Percentiles rank a stretch among this genome's conserved stretches.
Evolutionary conservation across 768 basidiomycete genomes (phyloP).

Genomic region (Clitopilus passeckerianus): DNA sequence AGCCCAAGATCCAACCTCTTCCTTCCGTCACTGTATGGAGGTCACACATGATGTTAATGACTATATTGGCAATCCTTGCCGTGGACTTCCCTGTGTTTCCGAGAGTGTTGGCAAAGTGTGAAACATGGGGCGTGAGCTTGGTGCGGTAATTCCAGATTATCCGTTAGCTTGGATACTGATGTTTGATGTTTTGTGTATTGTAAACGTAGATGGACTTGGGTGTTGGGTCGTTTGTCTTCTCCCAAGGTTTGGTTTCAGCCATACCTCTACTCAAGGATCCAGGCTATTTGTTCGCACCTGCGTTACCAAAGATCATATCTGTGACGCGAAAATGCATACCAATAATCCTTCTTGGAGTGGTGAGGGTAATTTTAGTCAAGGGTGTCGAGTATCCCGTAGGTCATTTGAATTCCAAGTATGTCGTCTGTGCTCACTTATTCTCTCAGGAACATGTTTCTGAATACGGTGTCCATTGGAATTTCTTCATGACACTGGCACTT

Average conservation of each 20-base stretch:
- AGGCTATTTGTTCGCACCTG: conserved; percentile 40
- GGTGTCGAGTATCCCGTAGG: conserved; percentile 90
- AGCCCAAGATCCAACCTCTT: conserved; percentile 35
- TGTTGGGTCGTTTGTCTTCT: conserved; percentile 96
- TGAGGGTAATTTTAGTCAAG: conserved; percentile 84
- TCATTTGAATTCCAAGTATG: neutral
- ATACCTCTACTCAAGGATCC: conserved; percentile 71
- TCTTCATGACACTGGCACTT: conserved; percentile 89
- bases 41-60: conserved; percentile 94
- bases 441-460: conserved; percentile 87
- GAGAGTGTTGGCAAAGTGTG: conserved; percentile 83
- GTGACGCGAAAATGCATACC: conserved; percentile 60
- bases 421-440: neutral
- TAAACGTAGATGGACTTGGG: conserved; percentile 90
- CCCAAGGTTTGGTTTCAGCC: conserved; percentile 90
- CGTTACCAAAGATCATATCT: conserved; percentile 43
- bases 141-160: conserved; percentile 36
- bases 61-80: conserved; percentile 84
- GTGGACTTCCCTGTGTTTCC: conserved; percentile 96
- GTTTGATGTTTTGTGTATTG: neutral
- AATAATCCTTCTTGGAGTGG: conserved; percentile 65
- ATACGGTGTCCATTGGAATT: conserved; percentile 98
- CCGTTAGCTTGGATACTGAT: neutral
- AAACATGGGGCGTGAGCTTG: conserved; percentile 91
- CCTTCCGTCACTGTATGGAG: conserved; percentile 85